Evolutionary conservation across 495 filamentous ascomycete species (phyloP).

Genomic region (Xylaria flabelliformis): DNA sequence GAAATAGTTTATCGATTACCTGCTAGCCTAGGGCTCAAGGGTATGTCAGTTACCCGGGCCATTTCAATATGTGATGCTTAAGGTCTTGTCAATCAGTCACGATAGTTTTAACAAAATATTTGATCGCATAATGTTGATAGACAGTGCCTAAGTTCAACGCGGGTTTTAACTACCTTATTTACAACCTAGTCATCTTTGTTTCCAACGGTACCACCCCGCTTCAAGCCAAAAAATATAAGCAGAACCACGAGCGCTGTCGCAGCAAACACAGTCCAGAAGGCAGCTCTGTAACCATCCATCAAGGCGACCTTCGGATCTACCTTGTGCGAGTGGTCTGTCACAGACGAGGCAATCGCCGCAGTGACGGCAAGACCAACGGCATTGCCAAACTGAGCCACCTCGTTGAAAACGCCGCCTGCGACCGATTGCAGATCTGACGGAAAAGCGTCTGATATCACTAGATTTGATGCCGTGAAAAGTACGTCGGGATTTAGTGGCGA

Average conservation of each 20-base stretch:
- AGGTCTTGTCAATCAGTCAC: too few relatives aligned
- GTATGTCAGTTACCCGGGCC: too few relatives aligned
- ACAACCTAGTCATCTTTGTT: conserved; percentile 54
- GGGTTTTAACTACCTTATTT: too few relatives aligned
- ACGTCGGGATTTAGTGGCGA: conserved; percentile 59
- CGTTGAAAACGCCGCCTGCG: conserved; percentile 69
- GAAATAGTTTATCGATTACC: too few relatives aligned
- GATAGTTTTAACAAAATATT: too few relatives aligned
- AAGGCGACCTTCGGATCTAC: conserved; percentile 48
- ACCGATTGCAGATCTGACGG: conserved; percentile 62
- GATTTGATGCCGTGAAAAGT: conserved; percentile 67
- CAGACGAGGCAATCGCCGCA: conserved; percentile 60
- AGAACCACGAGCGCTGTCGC: conserved; percentile 49
- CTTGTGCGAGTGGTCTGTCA: conserved; percentile 48
- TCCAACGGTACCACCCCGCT: conserved; percentile 60
- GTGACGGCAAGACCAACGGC: conserved; percentile 63
- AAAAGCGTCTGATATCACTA: conserved; percentile 65
- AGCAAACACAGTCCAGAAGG: conserved; percentile 67
- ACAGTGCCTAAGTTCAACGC: too few relatives aligned
- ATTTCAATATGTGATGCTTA: too few relatives aligned
- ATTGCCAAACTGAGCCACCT: conserved; percentile 64
- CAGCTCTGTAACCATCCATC: conserved; percentile 63
- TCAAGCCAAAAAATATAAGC: conserved; percentile 55
- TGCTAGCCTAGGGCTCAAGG: too few relatives aligned
- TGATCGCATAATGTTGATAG: too few relatives aligned